A percentile compares a stretch with the other conserved stretches of the same genome.
These are phyloP conservation scores for Fraxinus albicans DNA, from an alignment of 305 asterid species.

Conservation along the genomic window DNA sequence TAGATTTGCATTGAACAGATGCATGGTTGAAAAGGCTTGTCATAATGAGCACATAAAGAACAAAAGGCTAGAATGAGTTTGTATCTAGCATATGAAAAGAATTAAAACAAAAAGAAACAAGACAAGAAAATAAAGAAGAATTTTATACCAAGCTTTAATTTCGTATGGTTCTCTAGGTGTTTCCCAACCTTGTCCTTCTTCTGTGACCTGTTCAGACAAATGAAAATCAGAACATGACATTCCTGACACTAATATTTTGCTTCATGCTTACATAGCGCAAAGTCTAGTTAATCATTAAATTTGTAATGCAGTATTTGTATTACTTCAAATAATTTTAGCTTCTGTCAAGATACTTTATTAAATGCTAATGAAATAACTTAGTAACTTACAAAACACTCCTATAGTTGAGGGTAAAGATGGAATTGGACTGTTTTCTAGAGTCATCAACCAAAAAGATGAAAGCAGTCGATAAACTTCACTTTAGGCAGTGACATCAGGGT, in stretches of 20 bases:
- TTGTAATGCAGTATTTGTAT: background rate
- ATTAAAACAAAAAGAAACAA: background rate
- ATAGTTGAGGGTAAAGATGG: background rate
- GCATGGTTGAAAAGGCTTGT: background rate
- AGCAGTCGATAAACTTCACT: too few species aligned
- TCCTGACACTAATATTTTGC: background rate
- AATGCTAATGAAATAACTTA: background rate
- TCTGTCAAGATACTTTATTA: background rate
- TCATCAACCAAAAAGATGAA: too few species aligned
- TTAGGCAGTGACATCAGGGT: background rate
- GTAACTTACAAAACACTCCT: background rate
- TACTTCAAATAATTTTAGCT: background rate
- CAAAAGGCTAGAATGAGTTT: background rate
- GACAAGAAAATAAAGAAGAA: constrained; percentile 5
- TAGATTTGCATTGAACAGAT: background rate
- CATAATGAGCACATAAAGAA: background rate
- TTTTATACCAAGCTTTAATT: constrained; percentile 76
- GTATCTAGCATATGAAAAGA: background rate
- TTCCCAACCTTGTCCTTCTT: constrained; percentile 96
- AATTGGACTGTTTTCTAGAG: background rate
- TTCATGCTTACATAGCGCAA: background rate
- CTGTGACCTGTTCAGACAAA: constrained; percentile 59
- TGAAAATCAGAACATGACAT: constrained; percentile 17
- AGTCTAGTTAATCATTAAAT: too few species aligned
- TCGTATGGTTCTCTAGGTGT: constrained; percentile 94